phyloP scores from a whole-genome alignment of 306 rosid species.

The Pyrus communis region DNA sequence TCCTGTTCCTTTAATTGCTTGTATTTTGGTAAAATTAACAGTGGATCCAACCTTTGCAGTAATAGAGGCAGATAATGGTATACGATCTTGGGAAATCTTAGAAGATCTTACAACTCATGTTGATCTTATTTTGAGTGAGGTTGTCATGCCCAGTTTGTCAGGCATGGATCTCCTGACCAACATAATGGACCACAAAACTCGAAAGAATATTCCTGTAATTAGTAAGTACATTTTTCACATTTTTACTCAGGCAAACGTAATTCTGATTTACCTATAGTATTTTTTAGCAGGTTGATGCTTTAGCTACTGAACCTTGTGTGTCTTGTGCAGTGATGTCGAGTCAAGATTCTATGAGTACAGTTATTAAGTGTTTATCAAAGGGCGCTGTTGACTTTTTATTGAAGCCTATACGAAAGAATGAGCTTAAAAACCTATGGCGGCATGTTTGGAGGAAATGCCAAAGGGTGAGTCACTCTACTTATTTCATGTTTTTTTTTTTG shows the following conservation, averaged over 20 bases:
- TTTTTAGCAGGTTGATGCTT: neutral
- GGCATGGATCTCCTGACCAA: constrained; percentile 57
- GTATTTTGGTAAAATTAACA: neutral
- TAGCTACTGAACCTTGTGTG: neutral
- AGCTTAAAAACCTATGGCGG: constrained; percentile 63
- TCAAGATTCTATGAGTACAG: constrained; percentile 48
- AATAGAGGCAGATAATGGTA: constrained; percentile 47
- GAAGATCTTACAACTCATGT: constrained; percentile 39
- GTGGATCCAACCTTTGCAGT: constrained; percentile 39
- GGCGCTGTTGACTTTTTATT: constrained; percentile 61
- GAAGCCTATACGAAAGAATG: constrained; percentile 63
- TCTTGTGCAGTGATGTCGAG: constrained; percentile 41
- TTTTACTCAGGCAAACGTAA: neutral
- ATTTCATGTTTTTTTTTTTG: neutral
- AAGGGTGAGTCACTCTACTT: constrained; percentile 36
- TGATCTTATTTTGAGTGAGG: constrained; percentile 59
- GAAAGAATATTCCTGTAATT: constrained; percentile 57
- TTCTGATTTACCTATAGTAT: no score
- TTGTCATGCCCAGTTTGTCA: constrained; percentile 51
- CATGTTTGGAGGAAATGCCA: constrained; percentile 61
- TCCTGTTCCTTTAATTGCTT: neutral
- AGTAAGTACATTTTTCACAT: constrained; percentile 41
- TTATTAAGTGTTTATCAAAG: constrained; percentile 49
- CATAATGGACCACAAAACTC: constrained; percentile 39
- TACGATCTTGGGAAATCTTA: constrained; percentile 51